Evolutionary conservation across 441 rosid species (phyloP).

Genomic region (Aquilaria agallochum): DNA sequence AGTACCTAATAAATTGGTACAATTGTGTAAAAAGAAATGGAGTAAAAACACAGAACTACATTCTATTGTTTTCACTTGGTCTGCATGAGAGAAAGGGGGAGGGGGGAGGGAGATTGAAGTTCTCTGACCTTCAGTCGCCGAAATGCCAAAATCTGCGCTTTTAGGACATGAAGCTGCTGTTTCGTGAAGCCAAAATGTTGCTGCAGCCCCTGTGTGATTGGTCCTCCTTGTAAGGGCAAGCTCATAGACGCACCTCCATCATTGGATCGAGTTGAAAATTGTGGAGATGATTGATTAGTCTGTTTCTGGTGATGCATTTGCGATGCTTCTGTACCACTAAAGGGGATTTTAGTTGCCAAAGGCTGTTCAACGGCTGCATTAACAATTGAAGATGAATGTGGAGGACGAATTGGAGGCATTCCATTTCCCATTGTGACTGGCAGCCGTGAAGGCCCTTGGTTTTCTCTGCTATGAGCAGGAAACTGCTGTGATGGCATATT

Average conservation of each 20-base stretch:
- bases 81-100: conserved; percentile 2
- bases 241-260: conserved; percentile 43
- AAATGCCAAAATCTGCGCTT: conserved; percentile 98
- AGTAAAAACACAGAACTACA: not conserved
- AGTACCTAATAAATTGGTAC: conserved; percentile 14
- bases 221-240: conserved; percentile 48
- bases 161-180: conserved; percentile 96
- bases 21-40: conserved; percentile 1
- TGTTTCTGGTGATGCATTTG: conserved; percentile 76
- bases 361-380: conserved; percentile 53
- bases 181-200: conserved; percentile 79
- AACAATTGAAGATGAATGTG: conserved; percentile 53
- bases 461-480: conserved; percentile 69
- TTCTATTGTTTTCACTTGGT: not conserved
- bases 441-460: conserved; percentile 57
- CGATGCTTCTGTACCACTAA: conserved; percentile 45
- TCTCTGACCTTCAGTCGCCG: conserved; percentile 83
- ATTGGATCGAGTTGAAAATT: conserved; percentile 44
- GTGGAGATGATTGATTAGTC: conserved; percentile 56
- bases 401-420: conserved; percentile 64
- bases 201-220: conserved; percentile 48
- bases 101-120: conserved; percentile 17
- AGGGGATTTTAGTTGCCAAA: conserved; percentile 44
- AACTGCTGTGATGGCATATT: conserved; percentile 54
- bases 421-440: conserved; percentile 60